Percentiles rank a stretch among this genome's conserved stretches.
Evolutionary conservation across 1,284 basidiomycete genomes (phyloP).

Genomic region (Violaceomyces palustris): DNA sequence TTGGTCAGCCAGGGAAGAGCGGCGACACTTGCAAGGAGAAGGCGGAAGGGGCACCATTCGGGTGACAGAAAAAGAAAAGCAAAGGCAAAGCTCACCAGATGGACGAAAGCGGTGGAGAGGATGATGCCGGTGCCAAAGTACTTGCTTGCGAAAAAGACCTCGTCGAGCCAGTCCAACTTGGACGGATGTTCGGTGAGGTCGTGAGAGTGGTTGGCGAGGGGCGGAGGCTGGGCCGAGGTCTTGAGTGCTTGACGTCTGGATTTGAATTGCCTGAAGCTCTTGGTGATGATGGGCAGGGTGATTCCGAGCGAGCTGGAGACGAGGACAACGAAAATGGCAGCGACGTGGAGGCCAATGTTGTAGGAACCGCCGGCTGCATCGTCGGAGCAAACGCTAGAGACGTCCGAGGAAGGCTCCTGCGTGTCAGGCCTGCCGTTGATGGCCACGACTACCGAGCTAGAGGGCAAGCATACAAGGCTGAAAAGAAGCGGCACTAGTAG

Average conservation of each 20-base stretch:
- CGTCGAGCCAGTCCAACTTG: neutral
- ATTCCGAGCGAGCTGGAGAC: neutral
- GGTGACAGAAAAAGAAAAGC: too few species aligned
- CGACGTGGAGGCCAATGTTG: neutral
- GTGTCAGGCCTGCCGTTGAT: neutral
- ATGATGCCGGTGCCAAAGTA: neutral
- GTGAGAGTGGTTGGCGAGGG: neutral
- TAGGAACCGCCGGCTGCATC: neutral
- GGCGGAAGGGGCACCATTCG: too few species aligned
- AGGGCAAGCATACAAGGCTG: too few species aligned
- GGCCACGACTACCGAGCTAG: too few species aligned
- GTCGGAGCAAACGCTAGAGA: neutral
- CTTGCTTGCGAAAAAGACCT: neutral
- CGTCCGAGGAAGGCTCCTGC: neutral
- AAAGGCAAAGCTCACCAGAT: too few species aligned
- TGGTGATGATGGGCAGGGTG: neutral
- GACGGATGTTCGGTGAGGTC: neutral
- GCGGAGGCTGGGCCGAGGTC: neutral
- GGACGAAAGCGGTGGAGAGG: slow-evolving; percentile 2
- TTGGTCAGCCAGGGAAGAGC: too few species aligned
- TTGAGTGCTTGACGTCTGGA: neutral
- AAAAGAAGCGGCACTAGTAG: too few species aligned
- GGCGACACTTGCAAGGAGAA: too few species aligned
- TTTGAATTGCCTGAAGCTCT: neutral
- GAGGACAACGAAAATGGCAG: neutral